Conservation (phyloP, 2,329 filamentous ascomycete species). For the Talaromyces pinophilus region DNA sequence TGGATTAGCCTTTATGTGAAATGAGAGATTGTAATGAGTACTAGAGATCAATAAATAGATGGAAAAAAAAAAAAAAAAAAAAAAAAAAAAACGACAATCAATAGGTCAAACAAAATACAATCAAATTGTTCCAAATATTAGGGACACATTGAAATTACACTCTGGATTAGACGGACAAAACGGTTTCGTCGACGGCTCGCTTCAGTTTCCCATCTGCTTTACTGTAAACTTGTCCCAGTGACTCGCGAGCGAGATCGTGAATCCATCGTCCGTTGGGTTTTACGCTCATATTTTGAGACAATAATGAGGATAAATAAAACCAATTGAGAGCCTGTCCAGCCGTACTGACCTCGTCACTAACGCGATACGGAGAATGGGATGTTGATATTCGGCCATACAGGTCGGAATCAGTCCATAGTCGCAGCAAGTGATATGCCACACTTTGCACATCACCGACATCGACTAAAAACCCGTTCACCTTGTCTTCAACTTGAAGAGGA, state of each 20-base stretch:
- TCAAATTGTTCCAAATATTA: no score
- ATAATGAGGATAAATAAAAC: background rate
- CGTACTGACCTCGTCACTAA: background rate
- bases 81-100: background rate
- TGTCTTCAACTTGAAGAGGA: constrained; percentile 72
- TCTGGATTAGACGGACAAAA: background rate
- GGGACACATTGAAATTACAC: no score
- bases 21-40: no score
- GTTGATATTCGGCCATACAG: background rate
- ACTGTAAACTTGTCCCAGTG: background rate
- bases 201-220: background rate
- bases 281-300: background rate
- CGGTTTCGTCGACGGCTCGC: background rate
- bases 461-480: constrained; percentile 58
- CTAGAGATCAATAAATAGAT: no score
- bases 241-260: background rate
- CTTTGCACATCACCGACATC: background rate
- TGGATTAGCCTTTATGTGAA: no score
- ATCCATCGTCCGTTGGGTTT: background rate
- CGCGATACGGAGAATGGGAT: background rate
- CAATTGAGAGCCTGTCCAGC: background rate
- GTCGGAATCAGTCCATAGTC: background rate
- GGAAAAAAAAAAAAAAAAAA: no score
- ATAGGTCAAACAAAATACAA: no score
- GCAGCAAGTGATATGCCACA: background rate